Percentiles rank a stretch among this genome's conserved stretches.
phyloP scores from a whole-genome alignment of 805 yeast species.

The Saccharomycopsis babjevae region DNA sequence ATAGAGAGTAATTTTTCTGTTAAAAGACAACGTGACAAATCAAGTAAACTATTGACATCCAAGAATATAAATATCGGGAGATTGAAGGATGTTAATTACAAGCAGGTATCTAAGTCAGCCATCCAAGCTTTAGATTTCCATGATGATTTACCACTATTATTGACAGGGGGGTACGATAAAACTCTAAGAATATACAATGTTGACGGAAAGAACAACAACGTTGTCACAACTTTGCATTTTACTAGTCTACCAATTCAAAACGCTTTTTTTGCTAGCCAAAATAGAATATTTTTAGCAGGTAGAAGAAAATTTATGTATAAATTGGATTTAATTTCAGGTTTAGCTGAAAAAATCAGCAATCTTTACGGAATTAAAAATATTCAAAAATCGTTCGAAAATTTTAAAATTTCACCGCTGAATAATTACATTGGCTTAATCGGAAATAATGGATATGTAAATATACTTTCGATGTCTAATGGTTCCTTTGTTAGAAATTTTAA shows the following conservation, averaged over 20 bases:
- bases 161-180: conserved; percentile 90
- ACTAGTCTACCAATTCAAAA: conserved; percentile 72
- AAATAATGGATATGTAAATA: conserved; percentile 82
- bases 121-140: conserved; percentile 85
- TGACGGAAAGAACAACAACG: conserved; percentile 74
- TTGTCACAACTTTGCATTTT: conserved; percentile 75
- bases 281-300: conserved; percentile 72
- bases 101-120: conserved; percentile 61
- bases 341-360: conserved; percentile 75
- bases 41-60: conserved; percentile 55
- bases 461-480: conserved; percentile 68
- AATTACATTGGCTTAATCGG: conserved; percentile 67
- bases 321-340: conserved; percentile 74
- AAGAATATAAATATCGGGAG: conserved; percentile 65
- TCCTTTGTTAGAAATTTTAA: conserved; percentile 83
- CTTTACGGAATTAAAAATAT: conserved; percentile 84
- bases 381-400: conserved; percentile 81
- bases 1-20: conserved; percentile 25
- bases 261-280: conserved; percentile 43
- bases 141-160: conserved; percentile 55
- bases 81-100: conserved; percentile 75
- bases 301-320: conserved; percentile 86
- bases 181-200: conserved; percentile 80
- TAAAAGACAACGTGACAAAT: conserved; percentile 21
- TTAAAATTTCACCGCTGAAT: conserved; percentile 69